Base-by-base conservation (phyloP, 2,329 filamentous ascomycete species). In the Talaromyces sp. region DNA sequence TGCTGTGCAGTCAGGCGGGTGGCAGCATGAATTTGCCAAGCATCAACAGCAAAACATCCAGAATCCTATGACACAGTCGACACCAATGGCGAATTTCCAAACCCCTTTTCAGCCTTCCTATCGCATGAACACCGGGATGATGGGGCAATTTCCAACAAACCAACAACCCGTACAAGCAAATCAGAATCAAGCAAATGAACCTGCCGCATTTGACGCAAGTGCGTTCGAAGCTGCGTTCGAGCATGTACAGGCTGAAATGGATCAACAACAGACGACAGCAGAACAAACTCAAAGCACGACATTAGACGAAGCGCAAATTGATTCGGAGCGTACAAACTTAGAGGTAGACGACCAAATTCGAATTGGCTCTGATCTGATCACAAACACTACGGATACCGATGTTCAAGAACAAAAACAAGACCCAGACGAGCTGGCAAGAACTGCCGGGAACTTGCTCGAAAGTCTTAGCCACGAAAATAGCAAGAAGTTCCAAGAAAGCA, bases 401-500 rank as follows among this genome's bases (percentile, higher is more conserved):
- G 63, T 65, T 61, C 60, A 71, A 66, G 63, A 72, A 42, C 69
- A 74, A 65, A 66, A 69, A 49, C 73, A 77, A 25, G 82, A 88
- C 57, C 81, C 86, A 27, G 85, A 91, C 65, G 90, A 89, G 52
- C 82, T 95, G 30, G 87, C 89, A 22, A 80, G 81, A 47, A 92
- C 90, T 1, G 91, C 91, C 5, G 86, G 85, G 17, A 81, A 88
- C 62, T 80, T 96, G 4, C 79, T 95, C 5, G 81, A 88, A 59
- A 87, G 85, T 42, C 84, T 96, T 13, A 81, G 84, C 22, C 80
- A 87, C 67, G 88, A 93, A 66, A 82, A 85, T 62, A 88, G 84
- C 60, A 78, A 86, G 54, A 93, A 93, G 70, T 95, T 95, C 73
- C 85, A 87, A 68, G 85, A 92, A 70, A 93, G 90, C 66, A 85